Base-by-base conservation (phyloP, 257 asterid genomes). In the Anisodus acutangulus region DNA sequence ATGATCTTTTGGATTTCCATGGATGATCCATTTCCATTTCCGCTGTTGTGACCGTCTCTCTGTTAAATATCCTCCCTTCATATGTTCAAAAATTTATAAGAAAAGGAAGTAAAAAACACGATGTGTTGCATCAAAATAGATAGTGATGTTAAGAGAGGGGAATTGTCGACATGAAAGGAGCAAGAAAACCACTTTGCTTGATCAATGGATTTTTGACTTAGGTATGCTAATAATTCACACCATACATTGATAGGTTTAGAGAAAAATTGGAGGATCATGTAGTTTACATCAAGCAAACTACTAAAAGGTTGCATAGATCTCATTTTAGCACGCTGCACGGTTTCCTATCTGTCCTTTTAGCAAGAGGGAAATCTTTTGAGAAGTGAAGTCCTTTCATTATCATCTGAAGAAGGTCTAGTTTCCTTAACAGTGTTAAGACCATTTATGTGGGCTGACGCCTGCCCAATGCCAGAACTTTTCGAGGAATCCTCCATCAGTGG, bases 21-120 rank as follows among this genome's bases (percentile, higher is more conserved):
- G 99, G 84, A 83, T 85, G 62, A 92, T 76, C 99, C 99, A 95
- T 90, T 91, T 94, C 99, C 99, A 93, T 85, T 95, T 95, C 88
- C 95, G 89, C 43, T 86, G 92, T 62, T 90, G 91, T 74, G 91
- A 85, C 63, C 95, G 87, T 83, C 98, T 88, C 83, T 95, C 98
- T 15, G 89, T 85, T 90, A 95, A 88, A 86, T 85, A 88, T 59
- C 98, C 98, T 31, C 84, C 91, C 97, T 94, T 80, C 63, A 78
- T 37, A 54, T 62, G 51, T 47, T 55, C 37, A 79, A 39, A 78
- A 2, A 60, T 70, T 76, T 7, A 78, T 10, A 26, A 68, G 64
- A 67, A 51, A 66, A 82, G 15, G 49, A 53, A 39, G 31, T 53
- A 26, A 78, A 31, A 78, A 53, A 51, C 47, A 26, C 17, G 9